Evolutionary conservation across 192 early-diverging fungal genomes (phyloP), one percentile per base, ranked within the genome.

Genomic region (Powellomyces hirtus): DNA sequence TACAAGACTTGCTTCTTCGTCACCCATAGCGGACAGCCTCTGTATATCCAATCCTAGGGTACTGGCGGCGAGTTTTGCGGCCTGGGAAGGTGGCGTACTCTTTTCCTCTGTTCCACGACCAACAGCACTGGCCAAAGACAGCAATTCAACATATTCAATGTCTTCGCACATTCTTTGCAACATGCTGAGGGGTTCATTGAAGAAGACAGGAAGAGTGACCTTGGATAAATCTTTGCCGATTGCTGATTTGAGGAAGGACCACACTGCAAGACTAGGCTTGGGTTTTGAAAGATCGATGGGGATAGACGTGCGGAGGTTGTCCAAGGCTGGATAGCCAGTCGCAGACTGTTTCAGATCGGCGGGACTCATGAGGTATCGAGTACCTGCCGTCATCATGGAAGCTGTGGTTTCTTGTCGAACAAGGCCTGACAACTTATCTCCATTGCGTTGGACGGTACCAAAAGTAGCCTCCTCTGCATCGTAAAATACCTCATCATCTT

Each of bases 101-200:
- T 53, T 53, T 14, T 10, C n/a, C 79, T 6, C 75, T 8, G 74
- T 74, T 37, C 84, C 84, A 29, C 85, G 78, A 2, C 82, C 83
- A 66, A 88, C 53, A 59, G 60, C 35, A 7, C 79, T 81, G 1
- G 92, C 93, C 57, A 91, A 79, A 58, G 91, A 89, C 10, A 95
- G 79, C 37, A 95, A 55, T 42, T 92, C 90, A 71, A 86, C 84
- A 71, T 91, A 95, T 74, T 95, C 92, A 64, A 93, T 87, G 62
- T 79, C 78, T 63, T 80, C 93, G 24, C 88, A 86, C 81, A 94
- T 90, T 49, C 91, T 80, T 75, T 95, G 93, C 77, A 95, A 66
- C 81, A 93, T 89, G 22, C 86, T 88, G 0, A 91, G 85, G 0
- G 93, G 93, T 71, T 95, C 93, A 73, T 93, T 93, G 80, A 95